Base-by-base conservation (phyloP, 805 yeast species). In the Candida loeiensis region DNA sequence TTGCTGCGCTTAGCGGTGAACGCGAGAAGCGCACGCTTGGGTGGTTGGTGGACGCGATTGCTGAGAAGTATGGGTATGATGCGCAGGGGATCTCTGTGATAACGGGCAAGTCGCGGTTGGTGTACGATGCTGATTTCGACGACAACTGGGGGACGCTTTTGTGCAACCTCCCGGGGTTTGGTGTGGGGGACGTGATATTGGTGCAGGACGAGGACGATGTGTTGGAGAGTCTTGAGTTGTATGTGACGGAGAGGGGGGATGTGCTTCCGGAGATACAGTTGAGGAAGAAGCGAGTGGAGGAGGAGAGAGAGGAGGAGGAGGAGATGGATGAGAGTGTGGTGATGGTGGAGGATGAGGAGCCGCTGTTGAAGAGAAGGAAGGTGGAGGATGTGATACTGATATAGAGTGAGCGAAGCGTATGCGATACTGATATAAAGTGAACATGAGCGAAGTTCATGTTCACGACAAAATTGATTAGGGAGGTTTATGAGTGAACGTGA, bases 101-200 rank as follows among this genome's bases (percentile, higher is more conserved):
- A 15, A 65, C 81, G 18, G 83, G 82, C 3, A 62, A 67, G 27
- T 74, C 77, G 25, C 73, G 75, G 48, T 69, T 93, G 44, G 57
- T 93, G 6, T 87, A 86, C 50, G 99, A 93, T 61, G 72, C 72
- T 42, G 99, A 91, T 54, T 89, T 86, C 58, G 95, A 87, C 36
- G 98, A 90, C 53, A 82, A 91, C 53, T 51, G 70, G 9, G 66
- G 63, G 0, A 68, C 64, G 24, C 56, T 69, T 0, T 61, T 93
- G 13, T 41, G 46, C 1, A 76, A 74, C 1, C 41, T 66, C 8
- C 58, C 82, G 12, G 83, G 84, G 7, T 64, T 89, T 20, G 50
- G 47, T 4, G 62, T 67, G 36, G 93, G 91, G n/a, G 73, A 79
- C 15, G 68, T 82, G 15, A 28, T 93, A 12, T 73, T 82, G 1